A percentile compares a stretch with the other conserved stretches of the same genome.
Evolutionary conservation across 306 rosid species (phyloP).

Genomic region (Cucurbita ficifolia): DNA sequence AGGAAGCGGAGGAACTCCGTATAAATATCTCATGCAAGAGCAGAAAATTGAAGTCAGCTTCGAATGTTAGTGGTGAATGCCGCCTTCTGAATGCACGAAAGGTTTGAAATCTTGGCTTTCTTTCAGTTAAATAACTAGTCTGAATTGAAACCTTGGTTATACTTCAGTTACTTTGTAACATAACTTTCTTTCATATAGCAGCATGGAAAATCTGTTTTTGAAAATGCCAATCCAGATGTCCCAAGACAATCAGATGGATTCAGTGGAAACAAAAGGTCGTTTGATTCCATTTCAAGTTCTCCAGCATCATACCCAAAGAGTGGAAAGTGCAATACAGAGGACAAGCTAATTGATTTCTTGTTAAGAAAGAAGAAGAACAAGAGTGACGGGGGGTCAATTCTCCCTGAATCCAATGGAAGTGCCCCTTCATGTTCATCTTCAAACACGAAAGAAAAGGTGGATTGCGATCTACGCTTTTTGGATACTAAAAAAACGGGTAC

Average conservation of each 20-base stretch:
- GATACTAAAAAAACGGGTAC: conserved; percentile 5
- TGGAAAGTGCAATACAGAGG: conserved; percentile 26
- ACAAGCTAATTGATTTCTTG: conserved; percentile 23
- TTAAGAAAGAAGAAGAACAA: conserved; percentile 16
- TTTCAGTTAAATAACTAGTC: not conserved
- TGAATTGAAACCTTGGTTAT: not conserved
- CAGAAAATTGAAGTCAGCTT: conserved; percentile 18
- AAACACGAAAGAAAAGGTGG: not conserved
- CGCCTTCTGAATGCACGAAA: conserved; percentile 16
- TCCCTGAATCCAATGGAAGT: conserved; percentile 19
- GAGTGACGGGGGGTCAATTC: conserved; percentile 18
- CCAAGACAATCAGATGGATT: conserved; percentile 15
- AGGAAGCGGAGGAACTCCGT: conserved; percentile 20
- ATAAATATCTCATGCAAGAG: conserved; percentile 5
- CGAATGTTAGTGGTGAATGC: conserved; percentile 11
- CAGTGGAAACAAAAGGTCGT: conserved; percentile 18
- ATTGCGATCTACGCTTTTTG: conserved; percentile 8
- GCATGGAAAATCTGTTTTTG: conserved; percentile 26
- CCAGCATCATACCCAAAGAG: conserved; percentile 9
- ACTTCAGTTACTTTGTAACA: conserved; percentile 4
- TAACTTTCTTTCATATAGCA: conserved; percentile 20
- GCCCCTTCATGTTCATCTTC: conserved; percentile 15
- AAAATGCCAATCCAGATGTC: conserved; percentile 16
- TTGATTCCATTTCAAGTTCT: conserved; percentile 8
- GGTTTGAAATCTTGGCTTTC: conserved; percentile 22